Evolutionary conservation across 768 basidiomycete genomes (phyloP).

Genomic region (Collybiopsis confluens): DNA sequence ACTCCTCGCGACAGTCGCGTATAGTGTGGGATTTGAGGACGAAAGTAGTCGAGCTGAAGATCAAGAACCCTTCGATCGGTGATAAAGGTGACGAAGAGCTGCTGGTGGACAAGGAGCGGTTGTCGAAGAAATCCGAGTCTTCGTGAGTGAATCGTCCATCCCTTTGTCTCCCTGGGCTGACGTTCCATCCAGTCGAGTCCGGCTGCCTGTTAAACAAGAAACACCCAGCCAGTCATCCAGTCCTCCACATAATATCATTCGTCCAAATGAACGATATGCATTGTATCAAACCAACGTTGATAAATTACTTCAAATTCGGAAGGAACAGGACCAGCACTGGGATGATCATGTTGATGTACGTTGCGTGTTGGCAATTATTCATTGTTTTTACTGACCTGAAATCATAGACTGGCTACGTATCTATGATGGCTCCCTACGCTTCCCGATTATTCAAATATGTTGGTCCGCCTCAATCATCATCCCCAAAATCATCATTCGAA

Average conservation of each 20-base stretch:
- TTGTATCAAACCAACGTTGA: conserved; percentile 62
- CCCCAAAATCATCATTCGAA: conserved; percentile 21
- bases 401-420: conserved; percentile 66
- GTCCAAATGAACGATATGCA: conserved; percentile 62
- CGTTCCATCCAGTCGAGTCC: not conserved
- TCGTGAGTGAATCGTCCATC: conserved; percentile 21
- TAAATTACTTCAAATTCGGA: conserved; percentile 53
- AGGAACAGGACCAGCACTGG: conserved; percentile 76
- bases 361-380: conserved; percentile 6
- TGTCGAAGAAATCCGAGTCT: conserved; percentile 53
- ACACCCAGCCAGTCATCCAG: not conserved
- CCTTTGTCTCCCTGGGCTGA: not conserved
- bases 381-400: not conserved
- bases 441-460: conserved; percentile 67
- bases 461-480: conserved; percentile 24
- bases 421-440: conserved; percentile 49
- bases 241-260: conserved; percentile 31
- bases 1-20: conserved; percentile 51
- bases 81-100: conserved; percentile 70
- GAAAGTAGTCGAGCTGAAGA: conserved; percentile 73
- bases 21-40: conserved; percentile 78
- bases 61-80: conserved; percentile 59
- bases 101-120: conserved; percentile 66
- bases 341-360: conserved; percentile 84
- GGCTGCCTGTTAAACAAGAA: not conserved